A percentile compares a stretch with the other conserved stretches of the same genome.
phyloP scores from a whole-genome alignment of 139 green algal species.

The Chlorella sp. region DNA sequence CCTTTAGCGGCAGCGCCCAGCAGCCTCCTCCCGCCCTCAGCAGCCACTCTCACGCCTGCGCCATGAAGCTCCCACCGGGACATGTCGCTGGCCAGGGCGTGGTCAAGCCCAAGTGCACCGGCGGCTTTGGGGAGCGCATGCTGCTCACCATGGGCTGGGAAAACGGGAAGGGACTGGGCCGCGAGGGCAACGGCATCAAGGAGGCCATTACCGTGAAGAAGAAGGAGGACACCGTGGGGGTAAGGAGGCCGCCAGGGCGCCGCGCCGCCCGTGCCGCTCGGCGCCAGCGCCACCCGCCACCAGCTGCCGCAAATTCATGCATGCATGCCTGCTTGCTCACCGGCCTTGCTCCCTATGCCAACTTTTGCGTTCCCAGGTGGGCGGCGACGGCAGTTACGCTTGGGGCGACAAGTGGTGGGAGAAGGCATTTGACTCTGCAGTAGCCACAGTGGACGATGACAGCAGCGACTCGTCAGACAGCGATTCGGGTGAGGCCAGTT shows the following conservation, averaged over 20 bases:
- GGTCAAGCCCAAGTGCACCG: constrained; percentile 74
- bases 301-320: background rate
- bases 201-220: constrained; percentile 83
- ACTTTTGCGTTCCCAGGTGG: constrained; percentile 59
- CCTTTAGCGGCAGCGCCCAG: background rate
- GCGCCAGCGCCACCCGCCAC: background rate
- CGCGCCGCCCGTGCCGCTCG: constrained; percentile 44
- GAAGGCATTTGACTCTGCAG: constrained; percentile 71
- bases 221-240: constrained; percentile 85
- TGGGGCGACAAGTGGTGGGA: constrained; percentile 87
- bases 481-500: constrained; percentile 3
- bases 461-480: constrained; percentile 29
- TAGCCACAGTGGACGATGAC: constrained; percentile 44
- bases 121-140: constrained; percentile 85
- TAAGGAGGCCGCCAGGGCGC: constrained; percentile 87
- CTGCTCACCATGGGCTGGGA: constrained; percentile 85
- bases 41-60: background rate
- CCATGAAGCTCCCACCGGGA: constrained; percentile 87
- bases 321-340: background rate
- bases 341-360: background rate
- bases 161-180: constrained; percentile 81
- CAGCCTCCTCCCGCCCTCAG: background rate
- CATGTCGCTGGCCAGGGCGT: constrained; percentile 79
- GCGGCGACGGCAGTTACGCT: constrained; percentile 57
- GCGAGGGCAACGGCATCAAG: constrained; percentile 72